Evolutionary conservation across 1,139 yeast species (phyloP).

Genomic region (Hansenula anomala): DNA sequence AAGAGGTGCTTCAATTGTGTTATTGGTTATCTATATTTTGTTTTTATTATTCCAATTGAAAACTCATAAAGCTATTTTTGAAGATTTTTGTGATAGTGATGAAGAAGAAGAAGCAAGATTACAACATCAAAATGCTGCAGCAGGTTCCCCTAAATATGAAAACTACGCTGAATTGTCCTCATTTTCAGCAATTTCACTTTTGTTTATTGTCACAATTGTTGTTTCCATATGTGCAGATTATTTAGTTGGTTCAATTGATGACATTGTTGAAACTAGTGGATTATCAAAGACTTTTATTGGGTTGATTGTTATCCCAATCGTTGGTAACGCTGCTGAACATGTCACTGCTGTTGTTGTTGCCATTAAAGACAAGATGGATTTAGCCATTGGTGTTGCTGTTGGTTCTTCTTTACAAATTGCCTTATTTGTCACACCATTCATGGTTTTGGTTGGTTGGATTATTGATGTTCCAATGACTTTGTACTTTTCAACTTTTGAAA

Average conservation of each 20-base stretch:
- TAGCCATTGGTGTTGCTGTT: constrained; percentile 94
- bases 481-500: constrained; percentile 88
- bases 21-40: constrained; percentile 71
- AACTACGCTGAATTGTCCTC: constrained; percentile 35
- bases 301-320: constrained; percentile 87
- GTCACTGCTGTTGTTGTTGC: constrained; percentile 96
- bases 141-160: constrained; percentile 19
- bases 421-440: constrained; percentile 87
- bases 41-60: constrained; percentile 83
- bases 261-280: constrained; percentile 77
- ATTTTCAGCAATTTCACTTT: constrained; percentile 37
- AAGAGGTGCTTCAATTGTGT: constrained; percentile 79
- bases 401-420: constrained; percentile 98
- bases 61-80: constrained; percentile 70
- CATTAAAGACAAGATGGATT: constrained; percentile 93
- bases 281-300: constrained; percentile 94
- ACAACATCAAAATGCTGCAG: constrained; percentile 2
- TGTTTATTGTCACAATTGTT: constrained; percentile 64
- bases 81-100: constrained; percentile 25
- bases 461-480: constrained; percentile 90
- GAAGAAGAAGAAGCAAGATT: constrained; percentile 9
- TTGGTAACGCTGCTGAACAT: constrained; percentile 98
- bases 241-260: constrained; percentile 89
- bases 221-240: constrained; percentile 93
- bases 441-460: constrained; percentile 90